These are phyloP conservation scores for Clonostachys sp. DNA, from an alignment of 2,329 filamentous ascomycete genomes.

Conservation along the genomic window DNA sequence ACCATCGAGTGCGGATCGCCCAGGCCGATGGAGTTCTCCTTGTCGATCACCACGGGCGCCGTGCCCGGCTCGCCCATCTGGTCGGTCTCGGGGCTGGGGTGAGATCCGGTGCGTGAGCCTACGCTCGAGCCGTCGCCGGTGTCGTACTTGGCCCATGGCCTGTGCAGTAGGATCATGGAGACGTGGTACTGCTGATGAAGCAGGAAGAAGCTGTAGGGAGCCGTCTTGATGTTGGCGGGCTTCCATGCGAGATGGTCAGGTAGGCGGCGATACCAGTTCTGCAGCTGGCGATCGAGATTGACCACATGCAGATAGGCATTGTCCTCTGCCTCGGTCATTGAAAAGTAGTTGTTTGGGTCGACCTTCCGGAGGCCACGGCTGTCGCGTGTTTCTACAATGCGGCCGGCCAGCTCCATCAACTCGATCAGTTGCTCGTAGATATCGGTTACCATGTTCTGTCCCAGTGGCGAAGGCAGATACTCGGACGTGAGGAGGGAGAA, in stretches of 20 bases:
- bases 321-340: conserved; percentile 27
- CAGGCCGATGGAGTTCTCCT: conserved; percentile 13
- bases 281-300: conserved; percentile 46
- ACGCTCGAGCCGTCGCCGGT: conserved; percentile 16
- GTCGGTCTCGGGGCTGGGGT: conserved; percentile 20
- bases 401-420: conserved; percentile 50
- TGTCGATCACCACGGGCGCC: conserved; percentile 7
- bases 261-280: conserved; percentile 47
- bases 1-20: conserved; percentile 25
- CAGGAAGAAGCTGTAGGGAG: conserved; percentile 45
- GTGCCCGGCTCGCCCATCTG: conserved; percentile 7
- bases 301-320: conserved; percentile 44
- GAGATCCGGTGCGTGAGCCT: conserved; percentile 12
- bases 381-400: conserved; percentile 39
- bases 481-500: conserved; percentile 34
- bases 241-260: conserved; percentile 44
- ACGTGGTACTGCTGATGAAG: conserved; percentile 52
- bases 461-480: conserved; percentile 8
- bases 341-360: conserved; percentile 19
- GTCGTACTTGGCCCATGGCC: conserved; percentile 47
- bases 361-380: conserved; percentile 24
- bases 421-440: conserved; percentile 48
- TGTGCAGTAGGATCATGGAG: conserved; percentile 45
- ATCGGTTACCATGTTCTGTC: conserved; percentile 15
- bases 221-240: conserved; percentile 43